Conservation (phyloP, 2,329 filamentous ascomycete genomes). For the Epichloe scottii region DNA sequence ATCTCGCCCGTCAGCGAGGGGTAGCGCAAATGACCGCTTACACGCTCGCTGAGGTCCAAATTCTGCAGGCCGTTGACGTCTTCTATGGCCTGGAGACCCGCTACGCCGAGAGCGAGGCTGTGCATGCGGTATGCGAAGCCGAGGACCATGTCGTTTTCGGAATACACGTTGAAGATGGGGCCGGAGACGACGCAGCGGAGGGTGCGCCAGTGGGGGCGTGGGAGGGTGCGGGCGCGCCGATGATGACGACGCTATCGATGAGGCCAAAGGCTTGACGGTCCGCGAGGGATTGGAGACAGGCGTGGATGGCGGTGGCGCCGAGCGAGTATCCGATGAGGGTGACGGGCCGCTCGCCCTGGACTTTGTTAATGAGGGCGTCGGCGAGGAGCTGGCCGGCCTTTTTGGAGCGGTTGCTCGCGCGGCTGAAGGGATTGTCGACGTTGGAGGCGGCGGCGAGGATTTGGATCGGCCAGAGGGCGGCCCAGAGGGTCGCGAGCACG, state of each 20-base stretch:
- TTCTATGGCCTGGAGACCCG: constrained; percentile 64
- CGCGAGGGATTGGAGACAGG: constrained; percentile 65
- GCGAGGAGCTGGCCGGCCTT: constrained; percentile 72
- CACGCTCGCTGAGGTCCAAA: constrained; percentile 38
- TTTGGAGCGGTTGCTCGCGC: constrained; percentile 63
- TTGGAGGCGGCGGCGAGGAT: constrained; percentile 53
- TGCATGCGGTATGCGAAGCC: constrained; percentile 79
- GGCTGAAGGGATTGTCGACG: constrained; percentile 71
- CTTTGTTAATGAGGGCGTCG: constrained; percentile 68
- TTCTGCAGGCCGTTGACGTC: constrained; percentile 53
- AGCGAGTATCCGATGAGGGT: constrained; percentile 73
- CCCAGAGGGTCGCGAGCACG: constrained; percentile 53
- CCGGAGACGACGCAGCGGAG: constrained; percentile 71
- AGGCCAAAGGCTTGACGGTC: constrained; percentile 71
- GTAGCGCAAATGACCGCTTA: constrained; percentile 41
- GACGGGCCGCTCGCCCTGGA: constrained; percentile 71
- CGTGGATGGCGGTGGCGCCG: constrained; percentile 70
- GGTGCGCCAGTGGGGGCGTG: constrained; percentile 59
- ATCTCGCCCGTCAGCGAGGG: constrained; percentile 39
- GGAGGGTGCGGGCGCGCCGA: constrained; percentile 69
- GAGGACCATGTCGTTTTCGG: constrained; percentile 75
- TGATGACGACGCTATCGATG: constrained; percentile 70
- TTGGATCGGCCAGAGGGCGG: constrained; percentile 57
- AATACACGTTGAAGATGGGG: constrained; percentile 77
- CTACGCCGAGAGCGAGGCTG: constrained; percentile 70